A percentile compares a stretch with the other conserved stretches of the same genome.
Evolutionary conservation across 129 eudicot species (phyloP).

Genomic region (Tagetes patula): DNA sequence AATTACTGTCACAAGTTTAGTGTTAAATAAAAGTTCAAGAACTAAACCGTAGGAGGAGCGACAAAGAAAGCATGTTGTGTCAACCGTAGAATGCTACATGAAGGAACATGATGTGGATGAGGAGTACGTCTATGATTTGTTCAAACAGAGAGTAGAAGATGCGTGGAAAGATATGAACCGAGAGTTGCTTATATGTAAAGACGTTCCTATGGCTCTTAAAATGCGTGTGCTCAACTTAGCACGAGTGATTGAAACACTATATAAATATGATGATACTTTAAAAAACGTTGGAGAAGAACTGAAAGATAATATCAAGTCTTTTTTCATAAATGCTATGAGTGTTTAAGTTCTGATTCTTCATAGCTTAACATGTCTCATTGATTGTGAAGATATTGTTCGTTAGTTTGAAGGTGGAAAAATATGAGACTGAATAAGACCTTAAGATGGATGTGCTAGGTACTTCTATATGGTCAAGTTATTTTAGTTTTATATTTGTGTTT

Average conservation of each 20-base stretch:
- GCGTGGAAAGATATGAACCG: slow-evolving; percentile 47
- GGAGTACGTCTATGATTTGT: slow-evolving; percentile 25
- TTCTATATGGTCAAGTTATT: neutral
- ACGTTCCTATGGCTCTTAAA: slow-evolving; percentile 21
- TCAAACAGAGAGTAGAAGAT: slow-evolving; percentile 27
- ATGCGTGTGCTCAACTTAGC: slow-evolving; percentile 28
- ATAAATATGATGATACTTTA: slow-evolving; percentile 34
- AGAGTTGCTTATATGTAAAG: slow-evolving; percentile 12
- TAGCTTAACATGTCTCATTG: neutral
- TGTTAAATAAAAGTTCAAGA: neutral
- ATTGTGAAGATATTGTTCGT: neutral
- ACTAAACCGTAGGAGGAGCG: slow-evolving; percentile 29
- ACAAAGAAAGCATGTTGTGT: slow-evolving; percentile 36
- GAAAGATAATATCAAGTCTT: slow-evolving; percentile 18
- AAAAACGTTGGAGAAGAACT: slow-evolving; percentile 27
- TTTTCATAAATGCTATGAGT: neutral
- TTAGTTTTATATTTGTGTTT: neutral
- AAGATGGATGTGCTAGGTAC: neutral
- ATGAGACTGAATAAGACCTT: neutral
- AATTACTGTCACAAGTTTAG: neutral
- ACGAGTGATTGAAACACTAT: slow-evolving; percentile 15
- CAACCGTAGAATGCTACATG: slow-evolving; percentile 42
- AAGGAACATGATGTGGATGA: slow-evolving; percentile 31
- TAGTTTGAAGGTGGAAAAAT: neutral
- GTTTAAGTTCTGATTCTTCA: neutral